Evolutionary conservation across 2,329 filamentous ascomycete species (phyloP), one percentile per base, ranked within the genome.

Genomic region (Trichoderma sp.): DNA sequence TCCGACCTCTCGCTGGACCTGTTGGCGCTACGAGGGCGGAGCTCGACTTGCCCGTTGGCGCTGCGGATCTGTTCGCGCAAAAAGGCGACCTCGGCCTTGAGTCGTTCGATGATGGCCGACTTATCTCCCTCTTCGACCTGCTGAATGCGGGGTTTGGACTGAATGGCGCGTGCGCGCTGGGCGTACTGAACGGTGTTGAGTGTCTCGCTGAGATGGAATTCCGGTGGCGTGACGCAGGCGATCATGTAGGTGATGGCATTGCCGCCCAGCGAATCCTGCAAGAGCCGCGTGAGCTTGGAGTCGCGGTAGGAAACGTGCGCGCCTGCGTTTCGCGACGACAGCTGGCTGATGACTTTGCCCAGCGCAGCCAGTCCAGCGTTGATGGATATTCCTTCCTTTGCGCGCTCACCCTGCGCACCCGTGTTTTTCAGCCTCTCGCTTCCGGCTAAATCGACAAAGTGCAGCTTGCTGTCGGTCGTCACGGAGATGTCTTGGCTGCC

Each of bases 221-320:
- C 93, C 15, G 94, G 92, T 0, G 93, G 94, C 1, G 94, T 99
- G 34, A 99, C 93, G 78, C 95, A 99, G 9, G 95, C 95, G 79
- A 99, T 95, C 95, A 99, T 98, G 79, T 98, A 99, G 0, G 95
- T 99, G 74, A 97, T 96, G 43, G 95, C 95, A 75, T 96, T 98
- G 5, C 95, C 95, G 65, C 95, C 95, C 5, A 99, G 83, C 0
- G 95, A 99, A 78, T 99, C 95, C 81, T 99, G 95, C 19, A 99
- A 85, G 26, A 99, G 83, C 66, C 95, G 90, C 12, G 95, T 99
- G 71, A 99, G 87, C 75, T 93, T 93, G n/a, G 95, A 98, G 79
- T 99, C 95, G 69, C 95, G 92, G 76, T 99, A 99, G 2, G 95
- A 99, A 65, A 99, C 93, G 78, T 98, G 93, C 5, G 92, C 90